Conservation (phyloP, 441 rosid species). For the Daphne laureola region DNA sequence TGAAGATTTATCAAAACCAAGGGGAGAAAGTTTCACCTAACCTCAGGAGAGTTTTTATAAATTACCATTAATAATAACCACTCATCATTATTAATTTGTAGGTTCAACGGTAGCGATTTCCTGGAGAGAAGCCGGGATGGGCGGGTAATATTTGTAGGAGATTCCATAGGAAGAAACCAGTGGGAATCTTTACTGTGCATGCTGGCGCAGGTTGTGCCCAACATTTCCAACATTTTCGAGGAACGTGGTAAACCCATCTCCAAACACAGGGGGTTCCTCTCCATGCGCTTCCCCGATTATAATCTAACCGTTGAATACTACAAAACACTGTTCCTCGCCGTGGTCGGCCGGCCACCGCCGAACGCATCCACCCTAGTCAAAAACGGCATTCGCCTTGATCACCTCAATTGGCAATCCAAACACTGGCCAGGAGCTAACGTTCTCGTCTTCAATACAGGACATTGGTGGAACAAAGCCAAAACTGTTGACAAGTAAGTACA, state of each 20-base stretch:
- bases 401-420: slow-evolving; percentile 54
- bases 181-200: slow-evolving; percentile 89
- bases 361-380: slow-evolving; percentile 31
- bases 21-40: too few species aligned
- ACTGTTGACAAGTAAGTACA: slow-evolving; percentile 45
- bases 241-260: slow-evolving; percentile 59
- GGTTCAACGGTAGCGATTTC: slow-evolving; percentile 69
- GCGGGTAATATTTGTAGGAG: slow-evolving; percentile 79
- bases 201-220: slow-evolving; percentile 50
- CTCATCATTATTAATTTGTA: too few species aligned
- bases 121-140: slow-evolving; percentile 61
- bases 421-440: slow-evolving; percentile 71
- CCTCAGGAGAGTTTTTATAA: too few species aligned
- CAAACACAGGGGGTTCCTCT: slow-evolving; percentile 82
- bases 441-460: slow-evolving; percentile 69
- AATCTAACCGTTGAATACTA: slow-evolving; percentile 78
- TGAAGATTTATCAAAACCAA: too few species aligned
- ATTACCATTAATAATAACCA: too few species aligned
- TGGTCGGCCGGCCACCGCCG: slow-evolving; percentile 44
- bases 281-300: slow-evolving; percentile 53
- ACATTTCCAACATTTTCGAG: slow-evolving; percentile 60
- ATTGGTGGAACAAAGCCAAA: slow-evolving; percentile 84
- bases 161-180: slow-evolving; percentile 86
- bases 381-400: slow-evolving; percentile 47
- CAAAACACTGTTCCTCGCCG: slow-evolving; percentile 66